Evolutionary conservation across 768 basidiomycete genomes (phyloP).

Genomic region (Termitomyces sp.): DNA sequence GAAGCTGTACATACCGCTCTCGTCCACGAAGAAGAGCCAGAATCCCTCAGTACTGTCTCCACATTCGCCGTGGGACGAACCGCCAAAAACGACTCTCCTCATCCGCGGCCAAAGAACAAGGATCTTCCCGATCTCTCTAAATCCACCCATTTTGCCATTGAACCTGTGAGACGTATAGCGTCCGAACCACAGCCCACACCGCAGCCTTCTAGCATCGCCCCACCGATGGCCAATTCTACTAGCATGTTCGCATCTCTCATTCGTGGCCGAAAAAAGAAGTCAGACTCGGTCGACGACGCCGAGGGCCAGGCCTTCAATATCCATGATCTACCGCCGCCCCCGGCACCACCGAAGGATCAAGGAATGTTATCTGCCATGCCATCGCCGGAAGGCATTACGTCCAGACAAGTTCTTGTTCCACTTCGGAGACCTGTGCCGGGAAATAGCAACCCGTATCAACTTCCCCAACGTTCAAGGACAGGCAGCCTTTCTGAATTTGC

Average conservation of each 20-base stretch:
- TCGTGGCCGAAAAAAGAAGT: conserved; percentile 32
- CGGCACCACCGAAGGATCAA: conserved; percentile 43
- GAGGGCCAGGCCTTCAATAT: conserved; percentile 13
- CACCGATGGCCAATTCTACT: conserved; percentile 21
- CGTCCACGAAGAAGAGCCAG: conserved; percentile 18
- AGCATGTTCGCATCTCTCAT: conserved; percentile 30
- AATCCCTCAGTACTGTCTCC: conserved; percentile 12
- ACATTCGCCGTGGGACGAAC: conserved; percentile 12
- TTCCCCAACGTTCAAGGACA: conserved; percentile 21
- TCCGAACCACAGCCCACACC: conserved; percentile 24
- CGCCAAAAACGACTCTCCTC: background rate
- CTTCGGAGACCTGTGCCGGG: conserved; percentile 7
- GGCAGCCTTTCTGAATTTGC: conserved; percentile 36
- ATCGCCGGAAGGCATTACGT: conserved; percentile 4
- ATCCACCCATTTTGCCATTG: conserved; percentile 13
- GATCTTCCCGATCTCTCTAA: conserved; percentile 12
- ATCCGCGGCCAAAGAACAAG: conserved; percentile 12
- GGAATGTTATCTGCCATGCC: conserved; percentile 13
- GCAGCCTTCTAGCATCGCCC: conserved; percentile 13
- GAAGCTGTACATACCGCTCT: conserved; percentile 32
- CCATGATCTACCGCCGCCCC: conserved; percentile 35
- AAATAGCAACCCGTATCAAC: background rate
- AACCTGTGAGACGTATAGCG: conserved; percentile 25
- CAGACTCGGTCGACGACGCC: conserved; percentile 18
- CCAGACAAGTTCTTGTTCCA: conserved; percentile 15